Percentiles rank a stretch among this genome's conserved stretches.
Conservation (phyloP, 805 yeast genomes). For the Candida xiaguanensis region DNA sequence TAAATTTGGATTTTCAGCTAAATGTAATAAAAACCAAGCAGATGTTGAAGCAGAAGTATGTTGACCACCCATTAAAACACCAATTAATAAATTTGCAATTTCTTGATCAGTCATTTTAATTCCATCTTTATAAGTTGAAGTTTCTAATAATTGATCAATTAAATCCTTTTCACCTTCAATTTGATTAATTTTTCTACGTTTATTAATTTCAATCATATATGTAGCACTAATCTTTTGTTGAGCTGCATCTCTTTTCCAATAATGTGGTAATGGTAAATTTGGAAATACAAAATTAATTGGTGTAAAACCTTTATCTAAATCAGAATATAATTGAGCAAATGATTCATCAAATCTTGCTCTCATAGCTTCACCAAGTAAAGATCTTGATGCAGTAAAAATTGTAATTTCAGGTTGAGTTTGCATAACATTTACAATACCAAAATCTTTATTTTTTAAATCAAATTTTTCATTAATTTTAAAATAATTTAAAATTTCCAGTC, state of each 20-base stretch:
- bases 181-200: conserved; percentile 74
- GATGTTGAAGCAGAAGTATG: conserved; percentile 96
- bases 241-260: conserved; percentile 82
- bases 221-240: conserved; percentile 77
- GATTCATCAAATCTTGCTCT: conserved; percentile 76
- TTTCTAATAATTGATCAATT: conserved; percentile 80
- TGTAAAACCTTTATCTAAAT: conserved; percentile 94
- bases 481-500: conserved; percentile 69
- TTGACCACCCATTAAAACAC: conserved; percentile 98
- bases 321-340: conserved; percentile 82
- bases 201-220: conserved; percentile 71
- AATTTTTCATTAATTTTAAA: conserved; percentile 53
- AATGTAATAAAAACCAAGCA: conserved; percentile 89
- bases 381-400: conserved; percentile 91
- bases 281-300: conserved; percentile 96
- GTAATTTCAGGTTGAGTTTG: conserved; percentile 91
- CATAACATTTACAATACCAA: conserved; percentile 65
- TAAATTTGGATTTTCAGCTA: conserved; percentile 81
- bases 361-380: conserved; percentile 88
- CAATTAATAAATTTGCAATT: conserved; percentile 89
- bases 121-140: conserved; percentile 89
- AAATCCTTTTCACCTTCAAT: conserved; percentile 77
- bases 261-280: conserved; percentile 82
- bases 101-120: conserved; percentile 91
- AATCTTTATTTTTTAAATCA: conserved; percentile 26